Percentiles rank a stretch among this genome's conserved stretches.
Conservation (phyloP, 208 protist species). For the Porcisia hertigi region DNA sequence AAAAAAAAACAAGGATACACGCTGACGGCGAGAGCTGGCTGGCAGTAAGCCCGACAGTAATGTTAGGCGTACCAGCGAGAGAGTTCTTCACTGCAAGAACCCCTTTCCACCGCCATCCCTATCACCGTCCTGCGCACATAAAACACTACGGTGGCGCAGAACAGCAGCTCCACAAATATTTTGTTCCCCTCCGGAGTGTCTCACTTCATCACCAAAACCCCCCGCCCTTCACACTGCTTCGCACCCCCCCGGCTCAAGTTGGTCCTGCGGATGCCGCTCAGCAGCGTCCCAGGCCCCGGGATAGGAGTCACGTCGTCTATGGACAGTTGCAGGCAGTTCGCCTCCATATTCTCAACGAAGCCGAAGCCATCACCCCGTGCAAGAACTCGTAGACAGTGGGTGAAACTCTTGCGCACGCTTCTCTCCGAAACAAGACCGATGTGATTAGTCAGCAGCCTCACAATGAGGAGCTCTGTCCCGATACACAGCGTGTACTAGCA, state of each 20-base stretch:
- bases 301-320: constrained; percentile 46
- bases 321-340: constrained; percentile 81
- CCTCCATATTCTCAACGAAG: constrained; percentile 73
- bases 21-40: constrained; percentile 11
- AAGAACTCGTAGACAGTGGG: constrained; percentile 92
- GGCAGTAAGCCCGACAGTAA: constrained; percentile 44
- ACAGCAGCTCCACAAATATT: constrained; percentile 91
- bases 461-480: constrained; percentile 63
- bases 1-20: constrained; percentile 44
- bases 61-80: constrained; percentile 83
- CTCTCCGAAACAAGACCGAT: constrained; percentile 89
- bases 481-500: constrained; percentile 68
- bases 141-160: constrained; percentile 81
- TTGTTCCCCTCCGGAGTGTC: constrained; percentile 67
- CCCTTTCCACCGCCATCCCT: constrained; percentile 77
- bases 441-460: constrained; percentile 86
- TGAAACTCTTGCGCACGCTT: constrained; percentile 84
- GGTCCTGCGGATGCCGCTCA: constrained; percentile 29
- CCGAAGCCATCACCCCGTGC: constrained; percentile 90
- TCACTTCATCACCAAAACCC: constrained; percentile 43
- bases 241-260: constrained; percentile 35
- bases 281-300: constrained; percentile 30
- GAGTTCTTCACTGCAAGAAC: constrained; percentile 91
- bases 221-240: constrained; percentile 37
- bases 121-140: constrained; percentile 57